Evolutionary conservation across 139 green algal genomes (phyloP).

Genomic region (Chlamydomonas eustigma): DNA sequence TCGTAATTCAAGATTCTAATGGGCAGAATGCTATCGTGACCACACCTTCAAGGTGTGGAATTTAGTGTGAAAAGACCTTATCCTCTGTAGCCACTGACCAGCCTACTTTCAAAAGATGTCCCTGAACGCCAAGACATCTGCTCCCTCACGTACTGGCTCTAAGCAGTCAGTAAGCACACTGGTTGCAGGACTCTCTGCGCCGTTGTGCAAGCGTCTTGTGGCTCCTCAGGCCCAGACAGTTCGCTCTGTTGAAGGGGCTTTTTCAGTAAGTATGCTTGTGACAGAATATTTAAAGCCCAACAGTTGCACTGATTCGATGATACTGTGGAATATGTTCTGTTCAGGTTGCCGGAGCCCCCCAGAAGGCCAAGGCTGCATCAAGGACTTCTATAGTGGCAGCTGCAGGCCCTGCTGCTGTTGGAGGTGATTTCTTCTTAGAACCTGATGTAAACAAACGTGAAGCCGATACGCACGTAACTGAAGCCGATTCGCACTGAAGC

Average conservation of each 20-base stretch:
- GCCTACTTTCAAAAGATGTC: neutral
- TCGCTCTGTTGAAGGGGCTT: neutral
- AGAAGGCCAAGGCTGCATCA: neutral
- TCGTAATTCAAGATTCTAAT: no score
- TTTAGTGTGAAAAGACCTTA: no score
- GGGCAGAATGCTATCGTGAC: no score
- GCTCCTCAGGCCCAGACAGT: neutral
- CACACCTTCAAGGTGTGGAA: no score
- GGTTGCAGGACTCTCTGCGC: neutral
- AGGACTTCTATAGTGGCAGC: neutral
- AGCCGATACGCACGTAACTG: neutral
- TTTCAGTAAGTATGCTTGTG: neutral
- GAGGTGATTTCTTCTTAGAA: neutral
- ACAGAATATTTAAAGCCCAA: no score
- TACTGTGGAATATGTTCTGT: no score
- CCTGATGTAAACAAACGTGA: neutral
- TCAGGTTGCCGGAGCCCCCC: neutral
- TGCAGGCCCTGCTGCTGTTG: neutral
- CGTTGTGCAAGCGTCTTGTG: neutral
- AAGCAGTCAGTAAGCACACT: neutral
- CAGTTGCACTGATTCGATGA: neutral
- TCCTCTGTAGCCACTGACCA: no score
- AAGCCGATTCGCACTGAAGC: neutral
- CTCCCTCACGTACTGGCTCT: neutral
- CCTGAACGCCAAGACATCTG: constrained; percentile 8